Conservation (phyloP, 768 basidiomycete genomes). For the Mycena olivaceomarginata region DNA sequence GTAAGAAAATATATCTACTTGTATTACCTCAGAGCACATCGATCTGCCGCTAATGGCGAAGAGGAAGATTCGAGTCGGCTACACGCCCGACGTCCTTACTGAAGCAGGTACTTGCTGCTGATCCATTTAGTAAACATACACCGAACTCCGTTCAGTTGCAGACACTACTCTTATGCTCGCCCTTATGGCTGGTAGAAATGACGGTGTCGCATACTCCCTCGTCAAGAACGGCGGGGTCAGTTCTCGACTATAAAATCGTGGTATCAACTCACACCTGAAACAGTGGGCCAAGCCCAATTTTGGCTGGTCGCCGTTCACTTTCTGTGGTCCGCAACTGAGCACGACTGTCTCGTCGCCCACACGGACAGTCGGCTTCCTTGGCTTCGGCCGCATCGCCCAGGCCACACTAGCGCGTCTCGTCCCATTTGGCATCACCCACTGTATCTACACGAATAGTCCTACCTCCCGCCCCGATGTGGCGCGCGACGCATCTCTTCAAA, state of each 20-base stretch:
- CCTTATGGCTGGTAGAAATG: constrained; percentile 94
- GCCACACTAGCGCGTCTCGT: constrained; percentile 86
- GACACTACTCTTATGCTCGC: constrained; percentile 94
- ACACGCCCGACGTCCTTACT: constrained; percentile 95
- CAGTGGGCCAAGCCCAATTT: constrained; percentile 79
- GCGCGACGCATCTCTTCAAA: constrained; percentile 58
- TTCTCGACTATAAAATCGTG: constrained; percentile 1
- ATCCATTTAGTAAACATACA: not conserved
- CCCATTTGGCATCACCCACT: constrained; percentile 87
- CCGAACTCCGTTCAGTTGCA: constrained; percentile 75
- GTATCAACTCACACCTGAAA: constrained; percentile 4
- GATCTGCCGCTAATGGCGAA: constrained; percentile 75
- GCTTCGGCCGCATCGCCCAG: constrained; percentile 96
- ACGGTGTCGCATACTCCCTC: constrained; percentile 74
- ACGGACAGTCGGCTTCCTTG: constrained; percentile 92
- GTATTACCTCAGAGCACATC: constrained; percentile 82
- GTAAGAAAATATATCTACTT: not conserved
- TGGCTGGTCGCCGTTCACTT: constrained; percentile 88
- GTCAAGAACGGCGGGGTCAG: constrained; percentile 84
- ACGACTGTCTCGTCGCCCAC: constrained; percentile 66
- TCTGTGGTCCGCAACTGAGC: constrained; percentile 91
- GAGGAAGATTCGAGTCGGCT: constrained; percentile 85
- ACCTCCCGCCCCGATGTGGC: constrained; percentile 65
- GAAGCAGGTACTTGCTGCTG: constrained; percentile 79
- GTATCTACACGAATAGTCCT: constrained; percentile 81